Conservation (phyloP, 441 rosid genomes). For the Erodium chrysanthum region DNA sequence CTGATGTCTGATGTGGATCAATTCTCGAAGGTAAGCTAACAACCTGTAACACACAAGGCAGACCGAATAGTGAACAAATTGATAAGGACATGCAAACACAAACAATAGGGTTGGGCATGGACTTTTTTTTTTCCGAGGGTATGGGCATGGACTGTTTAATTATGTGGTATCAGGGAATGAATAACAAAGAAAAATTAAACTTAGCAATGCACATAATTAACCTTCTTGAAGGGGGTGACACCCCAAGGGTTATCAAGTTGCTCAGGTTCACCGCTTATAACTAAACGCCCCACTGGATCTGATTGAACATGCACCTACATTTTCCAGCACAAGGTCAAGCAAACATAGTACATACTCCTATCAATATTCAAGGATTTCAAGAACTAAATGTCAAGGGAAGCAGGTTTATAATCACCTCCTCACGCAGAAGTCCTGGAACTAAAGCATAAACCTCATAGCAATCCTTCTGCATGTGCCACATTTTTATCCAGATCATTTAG, state of each 20-base stretch:
- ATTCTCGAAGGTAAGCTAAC: conserved; percentile 78
- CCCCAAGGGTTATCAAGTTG: conserved; percentile 67
- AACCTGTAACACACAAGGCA: conserved; percentile 40
- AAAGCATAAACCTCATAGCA: conserved; percentile 60
- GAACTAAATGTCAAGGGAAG: not conserved
- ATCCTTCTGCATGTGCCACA: conserved; percentile 33
- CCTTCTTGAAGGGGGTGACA: conserved; percentile 68
- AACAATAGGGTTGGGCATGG: not conserved
- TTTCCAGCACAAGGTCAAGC: conserved; percentile 14
- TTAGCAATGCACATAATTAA: conserved; percentile 9
- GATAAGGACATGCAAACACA: not conserved
- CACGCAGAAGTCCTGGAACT: conserved; percentile 57
- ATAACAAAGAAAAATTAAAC: not conserved
- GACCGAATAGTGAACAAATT: not conserved
- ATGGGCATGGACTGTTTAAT: not conserved
- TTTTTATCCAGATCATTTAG: conserved; percentile 3
- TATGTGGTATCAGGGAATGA: not conserved
- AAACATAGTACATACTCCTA: not conserved
- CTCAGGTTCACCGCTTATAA: conserved; percentile 61
- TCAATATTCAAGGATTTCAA: not conserved
- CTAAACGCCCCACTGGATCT: conserved; percentile 66
- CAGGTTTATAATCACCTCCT: not conserved
- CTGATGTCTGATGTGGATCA: conserved; percentile 89
- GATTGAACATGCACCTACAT: conserved; percentile 61
- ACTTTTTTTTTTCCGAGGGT: no score